Evolutionary conservation across 2,329 filamentous ascomycete species (phyloP), one percentile per base, ranked within the genome.

Genomic region (Exophiala dermatitidis): DNA sequence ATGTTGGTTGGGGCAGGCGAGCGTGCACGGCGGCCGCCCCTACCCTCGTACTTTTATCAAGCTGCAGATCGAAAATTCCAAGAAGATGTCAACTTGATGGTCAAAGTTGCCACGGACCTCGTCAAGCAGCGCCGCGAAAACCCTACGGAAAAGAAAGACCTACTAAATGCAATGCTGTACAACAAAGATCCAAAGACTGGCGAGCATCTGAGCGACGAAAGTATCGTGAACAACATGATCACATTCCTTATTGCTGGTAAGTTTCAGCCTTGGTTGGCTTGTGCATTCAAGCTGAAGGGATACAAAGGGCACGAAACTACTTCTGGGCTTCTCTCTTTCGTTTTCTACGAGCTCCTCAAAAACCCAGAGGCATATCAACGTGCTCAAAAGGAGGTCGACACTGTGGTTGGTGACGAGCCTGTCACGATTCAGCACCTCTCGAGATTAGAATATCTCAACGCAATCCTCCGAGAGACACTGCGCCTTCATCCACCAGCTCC

Each of bases 191-290:
- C 80, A 0, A 75, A 83, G 63, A 85, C 83, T 0, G 81, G 80
- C 30, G 71, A 75, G 54, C 69, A 68, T 2, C 71, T 88, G 59
- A 76, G 70, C 3, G 78, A 85, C 3, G 77, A 77, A 6, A 78
- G 80, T 54, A 76, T 86, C 46, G 75, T 84, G 45, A 81, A 86
- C 66, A 84, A 88, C 65, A 81, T 88, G 60, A 79, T 86, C 49
- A 78, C 78, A 2, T 85, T 87, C 72, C 77, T 85, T 38, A 57
- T 54, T 50, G 66, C 68, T 61, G 75, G 33, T 34, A 10, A 34
- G 33, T 6, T 10, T 6, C 33, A 6, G 33, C 5, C 33, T 6
- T 34, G 6, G 33, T 19, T 19, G 19, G 19, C 19, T 19, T 19
- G 19, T 19, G 19, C 19, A 19, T 19, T 19, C 19, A 19, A 1